phyloP scores from a whole-genome alignment of 768 basidiomycete genomes.

The Russula griseocarnosa region DNA sequence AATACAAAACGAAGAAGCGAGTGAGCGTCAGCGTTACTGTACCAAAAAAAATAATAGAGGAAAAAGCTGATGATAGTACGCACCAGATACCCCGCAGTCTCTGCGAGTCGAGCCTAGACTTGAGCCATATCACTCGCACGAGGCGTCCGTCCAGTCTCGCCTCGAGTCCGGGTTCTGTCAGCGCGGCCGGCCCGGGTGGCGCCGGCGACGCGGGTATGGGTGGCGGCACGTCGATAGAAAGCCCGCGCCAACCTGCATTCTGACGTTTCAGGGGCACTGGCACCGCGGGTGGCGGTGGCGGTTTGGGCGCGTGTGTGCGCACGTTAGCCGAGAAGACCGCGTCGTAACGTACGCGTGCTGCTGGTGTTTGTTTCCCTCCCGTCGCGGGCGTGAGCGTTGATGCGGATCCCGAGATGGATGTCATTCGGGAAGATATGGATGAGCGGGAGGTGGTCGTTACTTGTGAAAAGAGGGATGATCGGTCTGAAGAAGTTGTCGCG shows the following conservation, averaged over 20 bases:
- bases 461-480: constrained; percentile 33
- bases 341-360: constrained; percentile 32
- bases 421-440: constrained; percentile 33
- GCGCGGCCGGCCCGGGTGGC: not conserved
- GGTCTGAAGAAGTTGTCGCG: constrained; percentile 27
- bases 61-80: constrained; percentile 21
- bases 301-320: constrained; percentile 19
- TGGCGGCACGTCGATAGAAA: constrained; percentile 51
- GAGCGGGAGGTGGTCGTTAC: constrained; percentile 50
- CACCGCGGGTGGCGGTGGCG: constrained; percentile 33
- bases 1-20: not conserved
- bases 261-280: constrained; percentile 42
- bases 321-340: constrained; percentile 33
- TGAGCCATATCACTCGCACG: constrained; percentile 56
- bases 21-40: not conserved
- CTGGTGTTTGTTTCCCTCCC: constrained; percentile 22
- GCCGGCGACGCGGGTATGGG: constrained; percentile 22
- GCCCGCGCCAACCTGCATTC: constrained; percentile 65
- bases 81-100: constrained; percentile 63
- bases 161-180: constrained; percentile 22
- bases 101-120: constrained; percentile 48
- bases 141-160: constrained; percentile 52
- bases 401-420: constrained; percentile 1
- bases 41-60: not conserved
- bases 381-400: not conserved